phyloP scores from a whole-genome alignment of 2,329 filamentous ascomycete genomes.

The Sporothrix pallida region DNA sequence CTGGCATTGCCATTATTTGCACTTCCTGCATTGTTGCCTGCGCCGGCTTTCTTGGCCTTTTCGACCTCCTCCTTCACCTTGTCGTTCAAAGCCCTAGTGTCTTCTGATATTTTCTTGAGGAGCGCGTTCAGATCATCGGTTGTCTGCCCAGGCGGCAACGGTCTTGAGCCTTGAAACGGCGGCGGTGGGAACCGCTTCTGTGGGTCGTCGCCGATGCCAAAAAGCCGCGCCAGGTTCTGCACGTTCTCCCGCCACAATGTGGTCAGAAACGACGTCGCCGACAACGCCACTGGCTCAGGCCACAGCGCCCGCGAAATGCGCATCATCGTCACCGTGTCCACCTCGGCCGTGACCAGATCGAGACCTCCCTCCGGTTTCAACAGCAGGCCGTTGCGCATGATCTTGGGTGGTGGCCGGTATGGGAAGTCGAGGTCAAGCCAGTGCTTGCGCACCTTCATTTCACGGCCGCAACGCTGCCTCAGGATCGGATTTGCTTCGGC shows the following conservation, averaged over 20 bases:
- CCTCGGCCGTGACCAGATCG: conserved; percentile 34
- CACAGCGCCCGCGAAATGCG: conserved; percentile 57
- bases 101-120: too few species aligned
- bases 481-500: conserved; percentile 54
- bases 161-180: not conserved
- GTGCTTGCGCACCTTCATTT: conserved; percentile 55
- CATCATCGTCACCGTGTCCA: conserved; percentile 40
- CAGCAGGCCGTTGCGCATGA: conserved; percentile 57
- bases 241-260: conserved; percentile 55
- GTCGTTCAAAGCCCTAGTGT: conserved; percentile 38
- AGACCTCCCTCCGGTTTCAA: conserved; percentile 33
- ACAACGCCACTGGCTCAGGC: conserved; percentile 58
- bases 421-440: conserved; percentile 70
- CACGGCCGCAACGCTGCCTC: conserved; percentile 53
- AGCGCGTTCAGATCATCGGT: too few species aligned
- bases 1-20: too few species aligned
- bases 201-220: conserved; percentile 51
- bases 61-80: conserved; percentile 45
- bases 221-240: conserved; percentile 50
- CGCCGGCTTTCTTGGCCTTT: conserved; percentile 38
- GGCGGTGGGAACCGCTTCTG: conserved; percentile 3
- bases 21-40: not conserved
- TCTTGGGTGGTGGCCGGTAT: conserved; percentile 62
- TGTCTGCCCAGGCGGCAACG: too few species aligned
- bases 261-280: conserved; percentile 59